Evolutionary conservation across 2,329 filamentous ascomycete genomes (phyloP), one percentile per base, ranked within the genome.

Genomic region (Emergomyces africanus): DNA sequence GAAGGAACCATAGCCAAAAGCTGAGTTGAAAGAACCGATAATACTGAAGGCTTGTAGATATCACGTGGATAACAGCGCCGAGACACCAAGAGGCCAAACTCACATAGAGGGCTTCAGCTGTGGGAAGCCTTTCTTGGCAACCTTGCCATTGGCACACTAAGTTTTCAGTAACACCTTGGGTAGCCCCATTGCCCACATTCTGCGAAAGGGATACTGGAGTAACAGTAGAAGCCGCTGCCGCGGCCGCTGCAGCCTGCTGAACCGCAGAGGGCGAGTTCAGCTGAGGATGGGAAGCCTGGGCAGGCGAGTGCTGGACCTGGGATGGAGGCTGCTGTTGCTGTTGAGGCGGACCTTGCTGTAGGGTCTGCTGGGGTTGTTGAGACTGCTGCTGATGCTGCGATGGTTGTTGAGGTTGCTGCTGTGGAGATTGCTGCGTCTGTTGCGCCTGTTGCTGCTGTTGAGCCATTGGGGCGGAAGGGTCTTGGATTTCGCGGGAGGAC

Each of bases 31-130:
- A 54, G 41, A 46, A 39, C n/a, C 23, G n/a, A 39, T 37, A 48
- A 28, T 20, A 46, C 0, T 23, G 15, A 6, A 18, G 50, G 9
- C 33, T 15, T 8, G n/a, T 53, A 25, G 12, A 53, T 58, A 58
- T 57, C 55, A 62, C 56, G 37, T 30, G 54, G 54, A 41, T 28
- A 35, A 44, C 42, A 57, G 61, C 59, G 61, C 56, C 25, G 20
- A 51, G 44, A 2, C 48, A 33, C 56, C 50, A 57, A 53, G 30
- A 53, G 53, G 55, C 18, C 50, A 58, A 54, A 65, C 72, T 75
- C 78, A 85, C 83, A 71, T 86, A 86, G 67, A 86, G 81, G 57
- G 79, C 72, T 68, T 85, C 83, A 9, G 83, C 76, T 42, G 78
- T 80, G 41, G 81, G 72, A 64, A 76, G 79, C 64, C 81, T 79